Evolutionary conservation across 164 flowering plant species (phyloP), one percentile per base, ranked within the genome.

Genomic region (Sextonia rubra): DNA sequence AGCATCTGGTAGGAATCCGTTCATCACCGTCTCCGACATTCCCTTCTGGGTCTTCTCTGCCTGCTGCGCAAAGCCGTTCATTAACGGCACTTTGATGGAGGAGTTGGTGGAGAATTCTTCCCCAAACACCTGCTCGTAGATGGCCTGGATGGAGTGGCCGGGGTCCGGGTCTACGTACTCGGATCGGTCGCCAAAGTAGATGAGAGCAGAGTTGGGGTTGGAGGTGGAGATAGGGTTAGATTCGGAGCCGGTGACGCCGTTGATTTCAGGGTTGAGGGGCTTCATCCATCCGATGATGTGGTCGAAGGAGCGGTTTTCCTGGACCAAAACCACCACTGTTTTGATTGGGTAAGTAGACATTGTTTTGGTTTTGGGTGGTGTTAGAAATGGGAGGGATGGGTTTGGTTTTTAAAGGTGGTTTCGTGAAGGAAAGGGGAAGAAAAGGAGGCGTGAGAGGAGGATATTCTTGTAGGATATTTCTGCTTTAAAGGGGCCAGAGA

Each of bases 201-300:
- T 11, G 27, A 72, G 79, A 23, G 20, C 11, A 0, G 97, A 85
- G 72, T 71, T 76, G 0, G 83, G 81, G 65, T 86, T 84, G 24
- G 89, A 30, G 3, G 89, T 81, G 77, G 88, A 82, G 0, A 89
- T 17, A 0, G 82, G 90, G 83, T 90, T 91, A 60, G 83, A 89
- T 74, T 93, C 90, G 2, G 73, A 52, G 0, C 93, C 93, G 9
- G 86, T 81, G 18, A 91, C 92, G 24, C 98, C 97, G 47, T 91
- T 66, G 79, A 93, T 91, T 73, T 88, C 88, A 0, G 91, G 91
- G 82, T 91, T 88, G 9, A 88, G 77, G 47, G 87, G 75, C 73
- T 91, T 91, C 89, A 93, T 83, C 98, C 98, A 93, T 0, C 98
- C 98, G 1, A 93, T 71, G 81, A 91, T 90, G 86, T 93, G 98